Evolutionary conservation across 257 asterid species (phyloP).

Genomic region (Capsicum pubescens): DNA sequence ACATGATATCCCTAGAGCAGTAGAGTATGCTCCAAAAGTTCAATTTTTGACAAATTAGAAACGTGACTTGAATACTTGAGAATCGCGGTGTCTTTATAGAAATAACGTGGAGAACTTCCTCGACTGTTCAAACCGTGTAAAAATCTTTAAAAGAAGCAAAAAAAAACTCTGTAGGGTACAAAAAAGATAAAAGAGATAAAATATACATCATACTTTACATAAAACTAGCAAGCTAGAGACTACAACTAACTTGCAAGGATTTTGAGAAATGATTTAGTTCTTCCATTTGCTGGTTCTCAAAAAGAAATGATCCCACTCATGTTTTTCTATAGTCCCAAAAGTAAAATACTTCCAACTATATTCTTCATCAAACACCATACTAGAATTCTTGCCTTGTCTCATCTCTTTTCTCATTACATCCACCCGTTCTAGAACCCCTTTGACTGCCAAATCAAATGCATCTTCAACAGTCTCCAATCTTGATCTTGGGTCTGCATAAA

Average conservation of each 20-base stretch:
- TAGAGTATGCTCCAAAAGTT: background rate
- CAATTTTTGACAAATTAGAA: background rate
- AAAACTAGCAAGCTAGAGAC: background rate
- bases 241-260: conserved; percentile 5
- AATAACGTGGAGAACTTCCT: background rate
- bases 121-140: background rate
- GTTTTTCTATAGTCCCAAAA: conserved; percentile 58
- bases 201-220: conserved; percentile 26
- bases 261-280: conserved; percentile 24
- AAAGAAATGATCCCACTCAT: conserved; percentile 83
- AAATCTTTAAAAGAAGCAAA: background rate
- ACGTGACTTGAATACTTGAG: background rate
- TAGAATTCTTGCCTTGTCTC: conserved; percentile 46
- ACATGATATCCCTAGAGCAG: background rate
- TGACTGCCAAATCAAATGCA: conserved; percentile 73
- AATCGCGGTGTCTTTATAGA: background rate
- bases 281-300: conserved; percentile 39
- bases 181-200: background rate
- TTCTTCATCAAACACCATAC: conserved; percentile 60
- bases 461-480: conserved; percentile 56
- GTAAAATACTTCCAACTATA: conserved; percentile 80
- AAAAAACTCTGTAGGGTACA: background rate
- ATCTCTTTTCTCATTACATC: conserved; percentile 51
- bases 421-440: conserved; percentile 59
- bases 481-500: conserved; percentile 67